Conservation (phyloP, 345 rosid genomes). For the Euphorbia tirucalli region DNA sequence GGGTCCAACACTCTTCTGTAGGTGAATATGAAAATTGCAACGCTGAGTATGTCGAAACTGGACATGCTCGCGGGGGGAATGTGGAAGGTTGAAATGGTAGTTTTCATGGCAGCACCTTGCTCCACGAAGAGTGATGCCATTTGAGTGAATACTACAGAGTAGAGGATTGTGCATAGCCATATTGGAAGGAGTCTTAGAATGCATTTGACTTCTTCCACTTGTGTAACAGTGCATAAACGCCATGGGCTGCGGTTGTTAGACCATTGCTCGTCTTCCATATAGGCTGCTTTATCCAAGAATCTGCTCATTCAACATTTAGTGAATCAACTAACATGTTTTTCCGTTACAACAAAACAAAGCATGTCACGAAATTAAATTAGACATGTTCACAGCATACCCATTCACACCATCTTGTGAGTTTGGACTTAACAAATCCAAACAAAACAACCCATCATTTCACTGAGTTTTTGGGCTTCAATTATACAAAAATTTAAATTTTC, state of each 20-base stretch:
- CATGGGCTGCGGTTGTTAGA: slow-evolving; percentile 15
- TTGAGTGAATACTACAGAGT: slow-evolving; percentile 33
- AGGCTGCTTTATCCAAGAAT: slow-evolving; percentile 30
- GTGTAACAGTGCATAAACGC: slow-evolving; percentile 25
- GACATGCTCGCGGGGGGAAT: slow-evolving; percentile 35
- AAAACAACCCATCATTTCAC: too few species aligned
- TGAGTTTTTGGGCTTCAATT: too few species aligned
- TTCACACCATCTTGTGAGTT: too few species aligned
- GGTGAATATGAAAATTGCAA: slow-evolving; percentile 24
- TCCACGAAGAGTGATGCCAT: slow-evolving; percentile 35
- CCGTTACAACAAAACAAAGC: too few species aligned
- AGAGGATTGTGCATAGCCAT: slow-evolving; percentile 34
- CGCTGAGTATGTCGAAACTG: slow-evolving; percentile 28
- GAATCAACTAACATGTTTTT: background rate
- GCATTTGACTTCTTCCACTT: slow-evolving; percentile 35
- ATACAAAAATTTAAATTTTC: too few species aligned
- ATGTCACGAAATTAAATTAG: too few species aligned
- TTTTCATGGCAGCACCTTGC: slow-evolving; percentile 34
- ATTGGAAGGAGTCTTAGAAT: slow-evolving; percentile 28
- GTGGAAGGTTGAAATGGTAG: slow-evolving; percentile 19
- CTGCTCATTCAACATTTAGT: background rate
- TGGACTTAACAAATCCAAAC: too few species aligned
- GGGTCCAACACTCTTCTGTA: slow-evolving; percentile 25
- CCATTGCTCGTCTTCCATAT: slow-evolving; percentile 3
- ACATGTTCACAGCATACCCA: too few species aligned